These are phyloP conservation scores for Cornus suecica DNA, from an alignment of 148 eudicot genomes.

Conservation along the genomic window DNA sequence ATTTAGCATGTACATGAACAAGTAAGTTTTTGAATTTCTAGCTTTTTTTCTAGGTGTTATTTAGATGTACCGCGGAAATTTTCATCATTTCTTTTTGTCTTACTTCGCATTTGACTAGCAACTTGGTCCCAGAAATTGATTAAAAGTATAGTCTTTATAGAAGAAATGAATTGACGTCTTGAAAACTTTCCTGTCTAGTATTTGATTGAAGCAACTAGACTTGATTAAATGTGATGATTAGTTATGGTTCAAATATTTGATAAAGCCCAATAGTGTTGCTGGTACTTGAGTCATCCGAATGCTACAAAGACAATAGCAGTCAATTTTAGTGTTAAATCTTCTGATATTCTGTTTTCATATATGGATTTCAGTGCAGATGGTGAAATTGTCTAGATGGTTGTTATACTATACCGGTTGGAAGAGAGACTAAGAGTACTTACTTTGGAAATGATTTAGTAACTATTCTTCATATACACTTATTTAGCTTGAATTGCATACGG, in stretches of 20 bases:
- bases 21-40: slow-evolving; percentile 26
- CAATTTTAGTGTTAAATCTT: too few relatives aligned
- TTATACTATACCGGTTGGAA: not conserved
- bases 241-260: not conserved
- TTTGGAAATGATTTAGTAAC: not conserved
- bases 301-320: not conserved
- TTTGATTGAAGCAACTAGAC: not conserved
- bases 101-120: not conserved
- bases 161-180: not conserved
- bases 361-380: not conserved
- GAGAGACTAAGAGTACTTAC: not conserved
- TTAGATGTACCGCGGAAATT: not conserved
- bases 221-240: not conserved
- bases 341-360: not conserved
- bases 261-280: not conserved
- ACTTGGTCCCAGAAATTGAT: not conserved
- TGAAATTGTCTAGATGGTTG: too few relatives aligned
- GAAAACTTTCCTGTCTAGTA: not conserved
- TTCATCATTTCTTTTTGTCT: not conserved
- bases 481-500: not conserved
- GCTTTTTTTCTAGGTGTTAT: not conserved
- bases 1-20: slow-evolving; percentile 42
- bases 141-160: not conserved
- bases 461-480: not conserved
- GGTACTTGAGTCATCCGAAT: not conserved